These are phyloP conservation scores for Candida vaughaniae DNA, from an alignment of 805 yeast genomes.

Conservation along the genomic window DNA sequence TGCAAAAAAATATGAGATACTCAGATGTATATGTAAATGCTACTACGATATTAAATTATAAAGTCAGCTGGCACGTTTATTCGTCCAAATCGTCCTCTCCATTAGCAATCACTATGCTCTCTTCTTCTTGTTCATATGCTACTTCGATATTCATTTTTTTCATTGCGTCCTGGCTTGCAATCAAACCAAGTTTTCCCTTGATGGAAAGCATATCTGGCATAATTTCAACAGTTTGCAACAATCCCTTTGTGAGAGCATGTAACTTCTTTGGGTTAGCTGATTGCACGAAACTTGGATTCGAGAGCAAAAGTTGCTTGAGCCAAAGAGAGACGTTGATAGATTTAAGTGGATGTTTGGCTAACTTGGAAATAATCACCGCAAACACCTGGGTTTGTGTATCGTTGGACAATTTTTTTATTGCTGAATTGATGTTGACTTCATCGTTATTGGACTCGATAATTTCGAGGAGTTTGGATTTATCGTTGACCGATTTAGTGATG, in stretches of 20 bases:
- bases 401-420: conserved; percentile 34
- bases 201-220: conserved; percentile 71
- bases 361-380: conserved; percentile 24
- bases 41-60: too few species aligned
- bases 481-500: conserved; percentile 10
- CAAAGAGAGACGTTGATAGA: conserved; percentile 47
- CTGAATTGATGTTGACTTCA: conserved; percentile 29
- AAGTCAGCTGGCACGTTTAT: too few species aligned
- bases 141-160: conserved; percentile 37
- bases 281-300: conserved; percentile 44
- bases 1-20: too few species aligned
- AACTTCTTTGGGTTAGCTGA: conserved; percentile 4
- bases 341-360: conserved; percentile 28
- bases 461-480: conserved; percentile 13
- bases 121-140: conserved; percentile 25
- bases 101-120: conserved; percentile 32
- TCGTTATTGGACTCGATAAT: conserved; percentile 30
- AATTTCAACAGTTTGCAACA: conserved; percentile 53
- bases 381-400: conserved; percentile 30
- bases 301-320: conserved; percentile 78
- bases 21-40: too few species aligned
- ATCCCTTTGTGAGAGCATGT: conserved; percentile 54
- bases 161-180: conserved; percentile 71
- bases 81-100: conserved; percentile 38
- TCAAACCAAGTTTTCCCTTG: conserved; percentile 81